Conservation (phyloP, 179 eudicot species). For the Monotropa hypopitys region DNA sequence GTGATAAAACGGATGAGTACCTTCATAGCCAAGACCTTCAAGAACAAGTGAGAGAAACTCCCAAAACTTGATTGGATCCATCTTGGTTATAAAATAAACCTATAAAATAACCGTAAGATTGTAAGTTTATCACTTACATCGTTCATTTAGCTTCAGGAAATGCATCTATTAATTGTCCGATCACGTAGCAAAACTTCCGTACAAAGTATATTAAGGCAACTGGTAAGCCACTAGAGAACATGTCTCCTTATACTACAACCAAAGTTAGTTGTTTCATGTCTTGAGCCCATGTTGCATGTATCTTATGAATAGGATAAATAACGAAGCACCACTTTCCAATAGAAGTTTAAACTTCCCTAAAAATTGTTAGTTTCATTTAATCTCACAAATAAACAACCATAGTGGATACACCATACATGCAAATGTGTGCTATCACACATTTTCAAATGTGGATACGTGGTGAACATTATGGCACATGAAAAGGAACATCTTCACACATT, state of each 20-base stretch:
- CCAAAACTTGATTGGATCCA: conserved; percentile 94
- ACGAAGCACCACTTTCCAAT: neutral
- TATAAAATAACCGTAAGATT: conserved; percentile 20
- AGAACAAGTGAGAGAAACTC: conserved; percentile 83
- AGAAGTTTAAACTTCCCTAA: neutral
- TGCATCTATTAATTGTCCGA: neutral
- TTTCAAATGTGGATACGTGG: neutral
- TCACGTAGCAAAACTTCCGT: neutral
- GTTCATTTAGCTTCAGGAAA: neutral
- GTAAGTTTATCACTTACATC: conserved; percentile 4
- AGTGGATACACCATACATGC: neutral
- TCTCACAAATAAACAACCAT: neutral
- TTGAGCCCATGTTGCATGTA: neutral
- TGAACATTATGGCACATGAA: neutral
- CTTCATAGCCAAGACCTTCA: conserved; percentile 94
- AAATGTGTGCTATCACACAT: neutral
- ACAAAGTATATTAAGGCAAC: neutral
- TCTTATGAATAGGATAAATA: neutral
- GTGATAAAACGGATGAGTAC: conserved; percentile 20
- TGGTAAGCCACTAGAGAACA: neutral
- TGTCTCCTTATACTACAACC: neutral
- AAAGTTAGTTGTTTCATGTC: neutral
- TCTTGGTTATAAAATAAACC: conserved; percentile 91
- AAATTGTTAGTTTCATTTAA: neutral
- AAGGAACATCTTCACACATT: neutral